Percentiles rank a stretch among this genome's conserved stretches.
Conservation (phyloP, 148 eudicot species). For the Vaccinium macrocarpon region DNA sequence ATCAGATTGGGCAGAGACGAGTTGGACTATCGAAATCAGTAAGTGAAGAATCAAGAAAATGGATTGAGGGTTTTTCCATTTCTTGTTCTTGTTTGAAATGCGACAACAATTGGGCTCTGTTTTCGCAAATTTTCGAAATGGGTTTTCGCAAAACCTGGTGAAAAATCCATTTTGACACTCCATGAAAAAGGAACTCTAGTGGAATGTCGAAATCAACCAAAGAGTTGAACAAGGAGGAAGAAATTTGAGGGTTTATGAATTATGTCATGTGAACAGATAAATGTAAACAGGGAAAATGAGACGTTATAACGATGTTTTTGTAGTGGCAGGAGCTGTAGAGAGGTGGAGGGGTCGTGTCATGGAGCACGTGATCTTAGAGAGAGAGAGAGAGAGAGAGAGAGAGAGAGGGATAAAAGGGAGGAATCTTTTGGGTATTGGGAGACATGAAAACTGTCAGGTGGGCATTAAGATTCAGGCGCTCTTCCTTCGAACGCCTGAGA, state of each 20-base stretch:
- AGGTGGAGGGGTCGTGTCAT: slow-evolving; percentile 8
- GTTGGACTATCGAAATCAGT: slow-evolving; percentile 20
- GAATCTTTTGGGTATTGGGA: slow-evolving; percentile 29
- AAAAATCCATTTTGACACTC: slow-evolving; percentile 9
- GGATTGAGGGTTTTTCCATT: slow-evolving; percentile 32
- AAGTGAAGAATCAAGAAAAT: slow-evolving; percentile 15
- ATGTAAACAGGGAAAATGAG: neutral
- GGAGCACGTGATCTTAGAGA: slow-evolving; percentile 11
- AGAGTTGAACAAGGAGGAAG: neutral
- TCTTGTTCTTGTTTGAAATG: slow-evolving; percentile 31
- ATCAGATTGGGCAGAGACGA: slow-evolving; percentile 25
- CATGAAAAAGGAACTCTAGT: neutral
- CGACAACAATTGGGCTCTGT: neutral
- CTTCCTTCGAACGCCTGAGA: neutral
- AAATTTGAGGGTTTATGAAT: neutral
- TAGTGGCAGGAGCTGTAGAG: slow-evolving; percentile 18
- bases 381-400: slow-evolving; percentile 15
- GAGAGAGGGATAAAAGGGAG: slow-evolving; percentile 10
- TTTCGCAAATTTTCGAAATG: neutral
- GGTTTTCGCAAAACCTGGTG: neutral
- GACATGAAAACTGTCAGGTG: slow-evolving; percentile 43
- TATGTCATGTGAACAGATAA: neutral
- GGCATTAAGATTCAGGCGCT: slow-evolving; percentile 31
- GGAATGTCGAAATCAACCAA: neutral
- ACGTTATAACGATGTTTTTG: slow-evolving; percentile 21